Evolutionary conservation across 176 grass and related monocot species (phyloP), one percentile per base, ranked within the genome.

Genomic region (Pontederia crassipes): DNA sequence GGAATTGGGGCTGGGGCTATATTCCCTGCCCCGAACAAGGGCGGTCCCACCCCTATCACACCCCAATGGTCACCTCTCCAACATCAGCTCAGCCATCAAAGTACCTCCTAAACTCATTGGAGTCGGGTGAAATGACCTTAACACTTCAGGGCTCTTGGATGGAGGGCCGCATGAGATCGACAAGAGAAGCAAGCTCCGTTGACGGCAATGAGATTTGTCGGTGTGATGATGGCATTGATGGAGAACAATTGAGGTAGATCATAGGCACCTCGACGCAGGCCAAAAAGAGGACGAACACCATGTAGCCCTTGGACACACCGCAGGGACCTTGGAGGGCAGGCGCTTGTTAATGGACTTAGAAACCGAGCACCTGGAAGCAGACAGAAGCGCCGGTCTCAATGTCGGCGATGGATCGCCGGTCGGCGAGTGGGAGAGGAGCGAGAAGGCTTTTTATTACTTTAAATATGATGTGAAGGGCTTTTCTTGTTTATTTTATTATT

Each of bases 231-330:
- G 3, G 48, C 72, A 0, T 63, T 70, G 32, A 80, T 48, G 12
- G 70, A 80, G 48, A 73, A 45, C 7, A 68, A 49, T 2, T 70
- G 7, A 74, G 65, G 70, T 73, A 80, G n/a, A 80, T 62, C 2
- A 66, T n/a, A 0, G 77, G 70, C 9, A 80, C 28, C 26, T 73
- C 60, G 16, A 74, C 52, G 8, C 54, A 8, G 28, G 46, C 27
- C 4, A 70, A 70, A 12, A 55, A 53, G 48, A 80, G 62, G 8
- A 80, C 8, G 63, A 80, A 74, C 15, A 52, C 70, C 26, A 73
- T 62, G 11, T 71, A 12, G 55, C 66, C 78, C 11, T 35, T 72
- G 57, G 65, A 10, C 66, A 75, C 50, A 52, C 55, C 46, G 65
- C 57, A 56, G 0, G 50, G 27, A 1, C 72, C 48, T 6, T 51